A percentile compares a stretch with the other conserved stretches of the same genome.
Conservation (phyloP, 805 yeast species). For the Metschnikowia chrysomelidarum region DNA sequence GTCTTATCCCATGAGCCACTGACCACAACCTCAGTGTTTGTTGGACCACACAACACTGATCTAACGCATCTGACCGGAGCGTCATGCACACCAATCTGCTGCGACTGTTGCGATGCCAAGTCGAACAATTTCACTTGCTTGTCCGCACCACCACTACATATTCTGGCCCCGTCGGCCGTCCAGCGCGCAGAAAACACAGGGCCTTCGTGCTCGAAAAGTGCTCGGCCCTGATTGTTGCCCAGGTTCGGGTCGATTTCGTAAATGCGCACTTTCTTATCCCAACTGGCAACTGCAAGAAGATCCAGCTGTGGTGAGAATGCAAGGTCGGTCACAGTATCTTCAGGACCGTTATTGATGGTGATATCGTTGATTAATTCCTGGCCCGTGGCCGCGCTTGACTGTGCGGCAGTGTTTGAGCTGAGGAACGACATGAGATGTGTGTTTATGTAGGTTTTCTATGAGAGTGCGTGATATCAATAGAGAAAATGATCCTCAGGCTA, state of each 20-base stretch:
- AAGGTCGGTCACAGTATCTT: conserved; percentile 81
- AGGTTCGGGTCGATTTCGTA: conserved; percentile 74
- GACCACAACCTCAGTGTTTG: conserved; percentile 77
- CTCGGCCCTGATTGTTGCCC: conserved; percentile 84
- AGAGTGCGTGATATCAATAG: no score
- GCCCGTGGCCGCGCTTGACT: conserved; percentile 46
- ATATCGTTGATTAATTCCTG: conserved; percentile 70
- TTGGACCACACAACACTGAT: conserved; percentile 81
- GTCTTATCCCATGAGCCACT: conserved; percentile 98
- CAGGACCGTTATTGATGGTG: conserved; percentile 77
- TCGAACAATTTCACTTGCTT: conserved; percentile 84
- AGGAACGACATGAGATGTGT: conserved; percentile 49
- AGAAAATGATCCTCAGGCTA: no score
- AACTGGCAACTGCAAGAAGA: conserved; percentile 74
- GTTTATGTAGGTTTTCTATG: no score
- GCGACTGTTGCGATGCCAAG: conserved; percentile 74
- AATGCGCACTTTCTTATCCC: conserved; percentile 94
- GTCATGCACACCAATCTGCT: conserved; percentile 83
- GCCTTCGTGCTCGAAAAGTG: conserved; percentile 83
- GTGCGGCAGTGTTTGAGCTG: conserved; percentile 21
- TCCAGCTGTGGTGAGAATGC: conserved; percentile 88
- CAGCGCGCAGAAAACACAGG: conserved; percentile 84
- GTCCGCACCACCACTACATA: conserved; percentile 88
- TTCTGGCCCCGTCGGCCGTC: conserved; percentile 83
- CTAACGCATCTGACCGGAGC: conserved; percentile 74